These are phyloP conservation scores for Coniophora puteana DNA, from an alignment of 1,284 basidiomycete species.

Conservation along the genomic window DNA sequence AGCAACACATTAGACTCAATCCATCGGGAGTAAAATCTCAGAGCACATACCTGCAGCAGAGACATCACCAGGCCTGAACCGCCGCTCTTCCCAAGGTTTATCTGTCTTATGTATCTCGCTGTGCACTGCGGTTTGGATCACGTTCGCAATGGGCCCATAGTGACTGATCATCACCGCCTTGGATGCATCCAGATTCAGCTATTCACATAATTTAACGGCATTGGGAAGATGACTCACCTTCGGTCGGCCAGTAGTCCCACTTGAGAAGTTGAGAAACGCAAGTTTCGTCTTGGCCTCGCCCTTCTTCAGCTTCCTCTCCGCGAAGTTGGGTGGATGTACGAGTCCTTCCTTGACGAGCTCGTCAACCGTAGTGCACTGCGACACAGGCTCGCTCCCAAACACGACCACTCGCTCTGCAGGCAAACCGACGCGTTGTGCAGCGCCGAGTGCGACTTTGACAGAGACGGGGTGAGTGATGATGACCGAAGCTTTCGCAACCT, in stretches of 20 bases:
- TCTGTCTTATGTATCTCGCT: constrained; percentile 39
- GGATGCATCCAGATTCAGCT: no score
- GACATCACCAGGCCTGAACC: constrained; percentile 39
- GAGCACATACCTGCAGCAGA: constrained; percentile 30
- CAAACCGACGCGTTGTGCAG: constrained; percentile 47
- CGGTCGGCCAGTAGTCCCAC: constrained; percentile 80
- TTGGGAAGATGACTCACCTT: constrained; percentile 45
- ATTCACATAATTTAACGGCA: neutral
- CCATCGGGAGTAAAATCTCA: neutral
- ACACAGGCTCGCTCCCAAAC: constrained; percentile 33
- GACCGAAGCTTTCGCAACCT: constrained; percentile 39
- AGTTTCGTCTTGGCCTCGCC: constrained; percentile 68
- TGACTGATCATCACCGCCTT: constrained; percentile 73
- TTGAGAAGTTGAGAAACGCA: constrained; percentile 77
- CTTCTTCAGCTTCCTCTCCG: constrained; percentile 45
- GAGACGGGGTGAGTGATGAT: constrained; percentile 46
- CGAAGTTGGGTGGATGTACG: constrained; percentile 38
- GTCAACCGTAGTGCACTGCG: constrained; percentile 38
- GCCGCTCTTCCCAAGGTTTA: constrained; percentile 16
- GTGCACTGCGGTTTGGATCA: constrained; percentile 57
- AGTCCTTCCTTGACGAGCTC: constrained; percentile 53
- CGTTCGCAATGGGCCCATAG: constrained; percentile 61
- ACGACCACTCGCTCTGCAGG: constrained; percentile 51
- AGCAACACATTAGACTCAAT: constrained; percentile 9
- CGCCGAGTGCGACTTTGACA: constrained; percentile 39